Evolutionary conservation across 2,329 filamentous ascomycete species (phyloP), one percentile per base, ranked within the genome.

Genomic region (Cadophora malorum): DNA sequence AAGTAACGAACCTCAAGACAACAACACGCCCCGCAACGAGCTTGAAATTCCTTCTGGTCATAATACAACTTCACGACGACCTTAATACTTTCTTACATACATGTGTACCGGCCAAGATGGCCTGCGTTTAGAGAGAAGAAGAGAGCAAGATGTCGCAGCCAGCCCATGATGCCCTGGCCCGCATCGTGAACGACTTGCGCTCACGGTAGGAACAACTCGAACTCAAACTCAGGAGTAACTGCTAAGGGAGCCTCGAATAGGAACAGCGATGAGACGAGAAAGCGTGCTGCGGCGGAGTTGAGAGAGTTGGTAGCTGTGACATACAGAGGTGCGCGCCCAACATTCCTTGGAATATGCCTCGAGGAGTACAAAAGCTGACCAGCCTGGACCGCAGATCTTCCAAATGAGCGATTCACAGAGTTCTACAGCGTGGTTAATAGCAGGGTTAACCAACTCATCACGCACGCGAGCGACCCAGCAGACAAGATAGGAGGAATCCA

Each of bases 401-500:
- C 88, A 28, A 86, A 91, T 64, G 93, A 96, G 77, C 89, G 91
- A 71, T 98, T 98, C 80, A 81, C 84, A 67, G 85, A 86, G 72
- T 90, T 89, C 79, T 91, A 91, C 78, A 88, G 86, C 76, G 83
- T 87, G 66, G 85, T 92, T 70, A 90, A 88, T 76, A 81, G 83
- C 73, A 86, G 87, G 67, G 90, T 93, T 74, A 88, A 88, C 65
- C 83, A 86, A 72, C 85, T 98, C 72, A 93, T 97, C 70, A 89
- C 93, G 59, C 93, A 95, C 79, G 92, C 94, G 71, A 91, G 88
- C 81, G 94, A 97, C 79, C 91, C 93, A 5, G 89, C 90, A 74
- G 96, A 99, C 78, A 91, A 94, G 67, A 89, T 97, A 66, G 96
- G 94, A 70, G 96, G 96, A 63, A 91, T 99, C 70, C 91, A 96